phyloP scores from a whole-genome alignment of 2,329 filamentous ascomycete genomes.

The Aspergillus ochraceus region DNA sequence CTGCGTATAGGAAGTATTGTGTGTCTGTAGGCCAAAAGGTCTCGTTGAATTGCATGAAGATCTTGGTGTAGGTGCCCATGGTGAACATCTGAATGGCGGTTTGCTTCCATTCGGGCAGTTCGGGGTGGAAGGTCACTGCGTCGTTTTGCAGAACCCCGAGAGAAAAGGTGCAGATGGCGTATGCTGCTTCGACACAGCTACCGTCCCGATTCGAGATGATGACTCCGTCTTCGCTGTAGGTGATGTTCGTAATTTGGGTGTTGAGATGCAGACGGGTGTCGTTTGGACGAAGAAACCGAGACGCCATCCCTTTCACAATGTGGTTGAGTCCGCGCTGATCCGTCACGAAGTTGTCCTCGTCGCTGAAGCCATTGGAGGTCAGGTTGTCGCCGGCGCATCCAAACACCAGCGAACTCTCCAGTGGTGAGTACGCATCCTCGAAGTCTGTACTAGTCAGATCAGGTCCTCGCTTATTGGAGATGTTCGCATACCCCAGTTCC shows the following conservation, averaged over 20 bases:
- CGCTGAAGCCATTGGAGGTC: constrained; percentile 61
- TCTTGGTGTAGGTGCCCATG: constrained; percentile 73
- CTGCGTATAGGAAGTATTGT: constrained; percentile 57
- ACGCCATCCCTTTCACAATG: constrained; percentile 58
- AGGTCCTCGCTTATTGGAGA: too few relatives aligned
- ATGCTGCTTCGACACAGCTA: constrained; percentile 58
- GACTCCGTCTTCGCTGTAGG: constrained; percentile 55
- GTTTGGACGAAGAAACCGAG: constrained; percentile 56
- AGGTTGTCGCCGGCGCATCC: constrained; percentile 57
- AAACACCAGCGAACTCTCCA: constrained; percentile 57
- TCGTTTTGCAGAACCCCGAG: constrained; percentile 67
- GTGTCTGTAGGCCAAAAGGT: constrained; percentile 63
- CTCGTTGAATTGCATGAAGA: constrained; percentile 68
- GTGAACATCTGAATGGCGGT: constrained; percentile 63
- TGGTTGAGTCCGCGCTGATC: constrained; percentile 63
- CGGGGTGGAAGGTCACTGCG: constrained; percentile 57
- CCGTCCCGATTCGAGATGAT: constrained; percentile 56
- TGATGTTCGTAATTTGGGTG: constrained; percentile 57
- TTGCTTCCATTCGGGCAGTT: constrained; percentile 64
- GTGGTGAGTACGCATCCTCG: constrained; percentile 58
- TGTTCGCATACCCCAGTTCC: constrained; percentile 37
- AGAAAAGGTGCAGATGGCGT: constrained; percentile 67
- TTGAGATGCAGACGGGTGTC: constrained; percentile 61
- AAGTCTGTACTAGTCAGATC: constrained; percentile 44
- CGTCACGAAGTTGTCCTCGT: constrained; percentile 62